Conservation (phyloP, 78 protist species). For the Dictyostelium discoideum region DNA sequence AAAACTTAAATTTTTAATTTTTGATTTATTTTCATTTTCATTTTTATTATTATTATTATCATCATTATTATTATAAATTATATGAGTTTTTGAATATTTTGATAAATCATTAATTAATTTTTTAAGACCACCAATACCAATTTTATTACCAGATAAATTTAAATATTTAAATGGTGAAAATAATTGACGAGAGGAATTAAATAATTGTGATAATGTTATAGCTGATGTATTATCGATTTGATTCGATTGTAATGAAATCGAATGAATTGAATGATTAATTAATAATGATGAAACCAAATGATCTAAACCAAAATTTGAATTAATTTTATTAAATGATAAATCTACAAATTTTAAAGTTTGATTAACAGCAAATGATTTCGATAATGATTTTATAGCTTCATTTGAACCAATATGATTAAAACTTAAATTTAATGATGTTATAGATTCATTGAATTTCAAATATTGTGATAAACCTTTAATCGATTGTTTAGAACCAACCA, state of each 20-base stretch:
- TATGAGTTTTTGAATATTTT: slow-evolving; percentile 15
- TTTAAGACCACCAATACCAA: slow-evolving; percentile 50
- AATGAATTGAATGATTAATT: not conserved
- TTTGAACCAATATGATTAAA: not conserved
- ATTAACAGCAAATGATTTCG: not conserved
- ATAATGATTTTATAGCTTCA: not conserved
- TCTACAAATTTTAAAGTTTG: not conserved
- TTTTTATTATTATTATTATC: not conserved
- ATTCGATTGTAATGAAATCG: slow-evolving; percentile 7
- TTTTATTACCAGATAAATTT: slow-evolving; percentile 40
- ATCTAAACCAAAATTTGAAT: not conserved
- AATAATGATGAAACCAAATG: not conserved
- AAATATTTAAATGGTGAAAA: not conserved
- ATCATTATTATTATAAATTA: not conserved
- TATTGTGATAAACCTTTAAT: not conserved
- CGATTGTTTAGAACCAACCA: not conserved
- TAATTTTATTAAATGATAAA: slow-evolving; percentile 21
- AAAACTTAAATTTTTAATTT: not conserved
- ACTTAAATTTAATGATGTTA: not conserved
- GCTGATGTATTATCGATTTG: slow-evolving; percentile 3
- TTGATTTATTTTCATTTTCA: not conserved
- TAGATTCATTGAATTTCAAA: not conserved
- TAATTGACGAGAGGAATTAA: not conserved
- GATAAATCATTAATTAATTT: not conserved
- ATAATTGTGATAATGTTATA: not conserved